Base-by-base conservation (phyloP, 306 rosid species). In the Malus fusca region DNA sequence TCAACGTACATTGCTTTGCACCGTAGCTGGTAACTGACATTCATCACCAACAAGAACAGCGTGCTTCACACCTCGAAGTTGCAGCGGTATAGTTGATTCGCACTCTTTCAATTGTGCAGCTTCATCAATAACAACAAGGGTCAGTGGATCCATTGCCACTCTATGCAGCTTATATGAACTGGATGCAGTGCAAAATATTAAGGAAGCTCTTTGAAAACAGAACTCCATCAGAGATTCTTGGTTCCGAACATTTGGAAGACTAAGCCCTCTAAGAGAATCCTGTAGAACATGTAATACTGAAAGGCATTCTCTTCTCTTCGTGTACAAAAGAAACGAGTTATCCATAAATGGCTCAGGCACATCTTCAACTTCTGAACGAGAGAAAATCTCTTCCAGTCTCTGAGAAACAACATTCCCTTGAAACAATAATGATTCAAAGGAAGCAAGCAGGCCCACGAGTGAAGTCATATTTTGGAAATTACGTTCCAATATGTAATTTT, bases 21-120 rank as follows among this genome's bases (percentile, higher is more conserved):
- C 88, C 69, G 83, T 77, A 26, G 97, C 98, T 25, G 92, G 96
- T 70, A 90, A 81, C 82, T 92, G 98, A 61, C 79, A 30, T 80
- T 88, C 98, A 77, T 92, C 98, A 42, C 98, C 98, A 28, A 90
- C 87, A 76, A 92, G 91, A 77, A 92, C 75, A 18, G 78, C 96
- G 75, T 85, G 92, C 71, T 75, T 81, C 66, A 90, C 63, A 58
- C 77, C 79, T 0, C 78, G 87, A 81, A 92, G 88, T 58, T 79
- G 96, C 17, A 92, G 70, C 59, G 96, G 90, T 68, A 90, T 92
- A 30, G 78, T 21, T 40, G 96, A 92, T 73, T 92, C 97, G 11
- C 96, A 90, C 82, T 90, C 97, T 72, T 79, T 90, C 62, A 92
- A 37, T 28, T 90, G 96, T 28, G 96, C 94, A 51, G 96, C 97